These are phyloP conservation scores for Penicillium desertorum DNA, from an alignment of 495 filamentous ascomycete genomes.

Conservation along the genomic window DNA sequence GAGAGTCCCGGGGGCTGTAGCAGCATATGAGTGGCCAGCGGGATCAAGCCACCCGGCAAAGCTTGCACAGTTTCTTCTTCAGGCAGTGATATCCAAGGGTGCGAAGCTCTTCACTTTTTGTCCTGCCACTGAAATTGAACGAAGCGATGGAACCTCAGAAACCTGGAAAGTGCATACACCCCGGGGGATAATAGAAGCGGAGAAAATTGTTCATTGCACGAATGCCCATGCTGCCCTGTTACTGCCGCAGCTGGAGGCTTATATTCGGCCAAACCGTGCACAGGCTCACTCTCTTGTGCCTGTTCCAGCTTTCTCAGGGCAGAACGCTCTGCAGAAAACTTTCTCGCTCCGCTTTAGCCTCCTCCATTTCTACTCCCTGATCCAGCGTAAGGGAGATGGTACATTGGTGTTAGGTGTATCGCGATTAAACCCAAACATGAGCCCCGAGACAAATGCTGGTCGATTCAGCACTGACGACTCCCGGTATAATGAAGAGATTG, in stretches of 20 bases:
- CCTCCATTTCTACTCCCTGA: conserved; percentile 34
- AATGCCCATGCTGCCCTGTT: conserved; percentile 35
- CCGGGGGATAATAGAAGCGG: conserved; percentile 20
- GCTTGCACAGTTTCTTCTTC: conserved; percentile 31
- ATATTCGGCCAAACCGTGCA: conserved; percentile 29
- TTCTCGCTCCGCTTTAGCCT: conserved; percentile 35
- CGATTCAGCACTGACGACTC: conserved; percentile 30
- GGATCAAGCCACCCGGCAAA: conserved; percentile 36
- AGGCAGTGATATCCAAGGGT: conserved; percentile 24
- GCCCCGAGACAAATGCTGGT: conserved; percentile 21
- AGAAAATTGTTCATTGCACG: conserved; percentile 34
- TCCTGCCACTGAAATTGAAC: conserved; percentile 23
- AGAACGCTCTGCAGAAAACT: conserved; percentile 22
- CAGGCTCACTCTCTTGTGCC: conserved; percentile 35
- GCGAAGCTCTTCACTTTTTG: conserved; percentile 30
- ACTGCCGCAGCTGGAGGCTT: conserved; percentile 26
- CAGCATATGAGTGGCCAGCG: conserved; percentile 38
- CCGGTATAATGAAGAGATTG: conserved; percentile 28
- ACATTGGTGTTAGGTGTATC: conserved; percentile 34
- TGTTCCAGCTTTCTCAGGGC: conserved; percentile 18
- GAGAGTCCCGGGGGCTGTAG: conserved; percentile 24
- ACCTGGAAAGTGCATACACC: conserved; percentile 29
- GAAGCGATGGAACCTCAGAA: neutral
- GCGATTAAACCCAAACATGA: conserved; percentile 30
- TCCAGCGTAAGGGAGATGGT: conserved; percentile 28